Percentiles rank a stretch among this genome's conserved stretches.
phyloP scores from a whole-genome alignment of 1,139 yeast species.

The Lipomyces yarrowii region DNA sequence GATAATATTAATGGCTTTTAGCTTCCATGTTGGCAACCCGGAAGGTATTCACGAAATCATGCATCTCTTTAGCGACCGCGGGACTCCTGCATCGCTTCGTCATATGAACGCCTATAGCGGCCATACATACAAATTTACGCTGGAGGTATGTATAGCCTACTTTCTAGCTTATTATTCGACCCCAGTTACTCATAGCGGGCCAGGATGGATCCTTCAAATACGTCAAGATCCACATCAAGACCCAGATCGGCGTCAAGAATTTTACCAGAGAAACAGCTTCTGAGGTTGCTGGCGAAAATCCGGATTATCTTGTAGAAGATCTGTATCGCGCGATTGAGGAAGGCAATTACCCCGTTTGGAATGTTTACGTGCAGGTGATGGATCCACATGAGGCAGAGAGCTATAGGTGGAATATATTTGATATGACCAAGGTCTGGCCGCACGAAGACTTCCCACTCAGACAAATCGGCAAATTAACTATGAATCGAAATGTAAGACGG shows the following conservation, averaged over 20 bases:
- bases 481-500: conserved; percentile 57
- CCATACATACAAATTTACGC: conserved; percentile 60
- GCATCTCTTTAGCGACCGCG: conserved; percentile 59
- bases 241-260: conserved; percentile 57
- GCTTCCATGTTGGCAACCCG: conserved; percentile 36
- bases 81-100: conserved; percentile 58
- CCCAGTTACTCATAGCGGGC: background rate
- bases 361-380: conserved; percentile 61
- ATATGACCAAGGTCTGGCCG: conserved; percentile 68
- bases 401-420: conserved; percentile 57
- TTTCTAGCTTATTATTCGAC: background rate
- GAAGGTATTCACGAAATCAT: conserved; percentile 57
- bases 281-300: conserved; percentile 53
- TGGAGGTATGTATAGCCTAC: conserved; percentile 42
- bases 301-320: conserved; percentile 55
- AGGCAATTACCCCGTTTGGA: conserved; percentile 57
- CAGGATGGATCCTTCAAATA: conserved; percentile 52
- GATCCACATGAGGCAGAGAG: conserved; percentile 59
- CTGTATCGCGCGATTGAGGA: conserved; percentile 53
- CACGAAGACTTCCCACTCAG: conserved; percentile 65
- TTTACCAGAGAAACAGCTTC: conserved; percentile 54
- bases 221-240: conserved; percentile 57
- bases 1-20: background rate
- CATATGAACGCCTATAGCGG: conserved; percentile 66
- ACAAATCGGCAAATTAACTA: conserved; percentile 59